Percentiles rank a stretch among this genome's conserved stretches.
Conservation (phyloP, 495 filamentous ascomycete genomes). For the Penicillium lagena region DNA sequence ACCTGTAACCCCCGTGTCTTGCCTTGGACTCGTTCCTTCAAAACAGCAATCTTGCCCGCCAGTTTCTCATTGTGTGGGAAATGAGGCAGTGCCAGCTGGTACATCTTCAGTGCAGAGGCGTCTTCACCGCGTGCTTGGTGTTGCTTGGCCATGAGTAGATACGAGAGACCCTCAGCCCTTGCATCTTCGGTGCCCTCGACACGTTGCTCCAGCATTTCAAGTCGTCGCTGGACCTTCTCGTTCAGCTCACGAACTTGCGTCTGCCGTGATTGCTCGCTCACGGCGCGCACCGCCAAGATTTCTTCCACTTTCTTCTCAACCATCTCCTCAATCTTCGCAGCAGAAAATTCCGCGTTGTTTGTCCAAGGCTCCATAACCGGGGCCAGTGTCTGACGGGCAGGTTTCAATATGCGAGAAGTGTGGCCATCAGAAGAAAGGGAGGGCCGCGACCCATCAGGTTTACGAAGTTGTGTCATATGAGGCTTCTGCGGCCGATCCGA, state of each 20-base stretch:
- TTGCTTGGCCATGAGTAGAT: constrained; percentile 85
- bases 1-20: constrained; percentile 11
- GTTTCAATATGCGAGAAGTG: constrained; percentile 21
- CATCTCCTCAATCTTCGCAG: constrained; percentile 80
- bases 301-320: constrained; percentile 88
- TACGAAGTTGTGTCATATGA: constrained; percentile 29
- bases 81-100: constrained; percentile 72
- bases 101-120: constrained; percentile 73
- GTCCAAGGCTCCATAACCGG: constrained; percentile 16
- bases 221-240: constrained; percentile 69
- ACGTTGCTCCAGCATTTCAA: constrained; percentile 78
- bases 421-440: constrained; percentile 34
- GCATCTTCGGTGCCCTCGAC: constrained; percentile 72
- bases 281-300: constrained; percentile 65
- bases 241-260: constrained; percentile 54
- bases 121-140: constrained; percentile 80
- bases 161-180: constrained; percentile 73
- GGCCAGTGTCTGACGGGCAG: constrained; percentile 21
- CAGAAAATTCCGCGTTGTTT: constrained; percentile 48
- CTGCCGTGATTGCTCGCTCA: constrained; percentile 41
- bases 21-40: constrained; percentile 55
- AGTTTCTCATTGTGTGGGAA: constrained; percentile 87
- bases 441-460: constrained; percentile 28
- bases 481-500: constrained; percentile 57
- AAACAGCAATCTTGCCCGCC: constrained; percentile 61